phyloP scores from a whole-genome alignment of 2,329 filamentous ascomycete genomes.

The Colletotrichum camelliae region DNA sequence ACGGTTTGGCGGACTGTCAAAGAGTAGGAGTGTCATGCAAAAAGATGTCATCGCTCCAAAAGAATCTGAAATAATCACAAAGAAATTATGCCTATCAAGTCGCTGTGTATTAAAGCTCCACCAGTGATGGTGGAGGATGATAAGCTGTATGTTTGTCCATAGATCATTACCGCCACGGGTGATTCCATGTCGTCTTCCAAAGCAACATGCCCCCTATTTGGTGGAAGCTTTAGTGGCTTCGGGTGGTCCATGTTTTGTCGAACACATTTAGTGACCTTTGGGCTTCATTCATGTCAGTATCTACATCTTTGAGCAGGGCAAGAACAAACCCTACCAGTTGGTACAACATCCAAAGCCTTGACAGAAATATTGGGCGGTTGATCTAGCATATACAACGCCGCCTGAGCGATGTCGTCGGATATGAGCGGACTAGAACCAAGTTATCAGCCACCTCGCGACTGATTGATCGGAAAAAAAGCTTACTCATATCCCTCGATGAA shows the following conservation, averaged over 20 bases:
- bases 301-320: too few species aligned
- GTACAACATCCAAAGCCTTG: constrained; percentile 52
- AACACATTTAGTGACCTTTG: constrained; percentile 36
- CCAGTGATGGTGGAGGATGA: neutral
- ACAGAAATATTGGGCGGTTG: constrained; percentile 39
- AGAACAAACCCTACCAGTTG: constrained; percentile 30
- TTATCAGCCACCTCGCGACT: neutral
- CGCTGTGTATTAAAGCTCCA: neutral
- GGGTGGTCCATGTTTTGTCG: constrained; percentile 32
- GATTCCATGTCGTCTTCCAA: neutral
- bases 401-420: constrained; percentile 46
- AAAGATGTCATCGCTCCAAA: too few species aligned
- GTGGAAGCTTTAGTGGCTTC: neutral
- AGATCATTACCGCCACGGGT: neutral
- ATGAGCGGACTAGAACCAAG: constrained; percentile 35
- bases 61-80: too few species aligned
- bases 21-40: too few species aligned
- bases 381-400: constrained; percentile 46
- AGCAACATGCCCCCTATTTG: accelerated
- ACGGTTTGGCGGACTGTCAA: too few species aligned
- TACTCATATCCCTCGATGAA: constrained; percentile 50
- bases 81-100: too few species aligned
- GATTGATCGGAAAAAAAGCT: neutral
- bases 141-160: neutral
- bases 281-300: neutral